phyloP scores from a whole-genome alignment of 75 land plant species.

The Larix kaempferi region DNA sequence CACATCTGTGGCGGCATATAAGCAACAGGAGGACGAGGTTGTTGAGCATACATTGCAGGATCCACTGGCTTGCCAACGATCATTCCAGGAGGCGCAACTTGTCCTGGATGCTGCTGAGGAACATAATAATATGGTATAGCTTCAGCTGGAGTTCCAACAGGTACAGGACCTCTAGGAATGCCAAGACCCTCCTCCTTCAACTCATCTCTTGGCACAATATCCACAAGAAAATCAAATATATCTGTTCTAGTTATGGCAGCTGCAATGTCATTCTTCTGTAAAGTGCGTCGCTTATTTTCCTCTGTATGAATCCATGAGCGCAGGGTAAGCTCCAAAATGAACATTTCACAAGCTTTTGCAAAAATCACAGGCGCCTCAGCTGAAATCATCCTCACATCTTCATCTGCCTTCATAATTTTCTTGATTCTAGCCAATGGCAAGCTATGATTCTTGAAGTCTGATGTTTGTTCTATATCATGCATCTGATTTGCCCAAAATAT shows the following conservation, averaged over 20 bases:
- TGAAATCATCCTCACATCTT: constrained; percentile 80
- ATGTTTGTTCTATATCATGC: constrained; percentile 66
- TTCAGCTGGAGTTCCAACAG: constrained; percentile 56
- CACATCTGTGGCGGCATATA: constrained; percentile 42
- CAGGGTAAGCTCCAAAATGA: constrained; percentile 66
- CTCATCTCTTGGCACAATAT: constrained; percentile 70
- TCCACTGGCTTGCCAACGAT: constrained; percentile 46
- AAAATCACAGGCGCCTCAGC: constrained; percentile 85
- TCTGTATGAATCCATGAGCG: constrained; percentile 89
- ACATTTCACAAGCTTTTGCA: constrained; percentile 86
- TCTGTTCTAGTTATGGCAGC: constrained; percentile 83
- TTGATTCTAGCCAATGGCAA: constrained; percentile 78
- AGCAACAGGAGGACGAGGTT: constrained; percentile 35
- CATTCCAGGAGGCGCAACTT: constrained; percentile 41
- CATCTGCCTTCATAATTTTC: constrained; percentile 89
- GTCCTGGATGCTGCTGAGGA: constrained; percentile 20
- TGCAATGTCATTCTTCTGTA: constrained; percentile 87
- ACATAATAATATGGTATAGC: constrained; percentile 64
- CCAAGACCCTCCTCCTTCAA: constrained; percentile 64
- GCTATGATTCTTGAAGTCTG: constrained; percentile 76
- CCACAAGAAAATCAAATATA: constrained; percentile 71
- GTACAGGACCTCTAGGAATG: constrained; percentile 39
- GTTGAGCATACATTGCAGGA: constrained; percentile 39
- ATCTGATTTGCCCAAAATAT: constrained; percentile 69
- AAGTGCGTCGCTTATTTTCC: constrained; percentile 79